Evolutionary conservation across 805 yeast species (phyloP).

Genomic region (Lipomyces anomalus): DNA sequence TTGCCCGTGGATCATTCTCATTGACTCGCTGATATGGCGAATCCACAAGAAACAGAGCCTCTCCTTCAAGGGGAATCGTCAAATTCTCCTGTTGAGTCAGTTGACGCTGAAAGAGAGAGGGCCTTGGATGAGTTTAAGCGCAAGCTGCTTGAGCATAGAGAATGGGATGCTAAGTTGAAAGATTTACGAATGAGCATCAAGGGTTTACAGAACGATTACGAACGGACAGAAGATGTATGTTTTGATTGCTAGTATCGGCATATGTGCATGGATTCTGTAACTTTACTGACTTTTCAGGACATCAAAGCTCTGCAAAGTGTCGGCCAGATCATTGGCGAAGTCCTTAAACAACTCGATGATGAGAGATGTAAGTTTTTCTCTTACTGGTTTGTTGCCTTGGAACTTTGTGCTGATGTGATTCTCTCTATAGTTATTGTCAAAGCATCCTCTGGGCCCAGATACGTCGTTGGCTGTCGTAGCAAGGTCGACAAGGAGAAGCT

Average conservation of each 20-base stretch:
- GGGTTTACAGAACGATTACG: slow-evolving; percentile 75
- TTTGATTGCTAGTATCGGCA: too few species aligned
- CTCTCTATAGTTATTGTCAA: slow-evolving; percentile 59
- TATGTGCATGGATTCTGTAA: slow-evolving; percentile 1
- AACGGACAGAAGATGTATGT: slow-evolving; percentile 81
- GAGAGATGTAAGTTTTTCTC: slow-evolving; percentile 53
- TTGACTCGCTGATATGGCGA: not conserved
- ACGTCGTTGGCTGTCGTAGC: slow-evolving; percentile 94
- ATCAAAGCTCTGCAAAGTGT: slow-evolving; percentile 95
- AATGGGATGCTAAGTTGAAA: slow-evolving; percentile 88
- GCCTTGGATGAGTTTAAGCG: slow-evolving; percentile 76
- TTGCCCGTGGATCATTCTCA: too few species aligned
- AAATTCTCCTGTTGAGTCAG: slow-evolving; percentile 3
- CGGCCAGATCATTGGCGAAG: slow-evolving; percentile 96
- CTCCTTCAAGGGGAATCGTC: not conserved
- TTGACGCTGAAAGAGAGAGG: slow-evolving; percentile 66
- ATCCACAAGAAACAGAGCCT: not conserved
- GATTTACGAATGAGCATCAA: slow-evolving; percentile 76
- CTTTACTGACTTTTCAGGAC: slow-evolving; percentile 42
- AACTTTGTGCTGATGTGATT: too few species aligned
- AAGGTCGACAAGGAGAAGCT: slow-evolving; percentile 77
- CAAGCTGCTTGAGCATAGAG: slow-evolving; percentile 85
- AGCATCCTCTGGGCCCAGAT: slow-evolving; percentile 95
- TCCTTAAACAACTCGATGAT: slow-evolving; percentile 87
- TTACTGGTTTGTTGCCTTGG: too few species aligned